Evolutionary conservation across 2,329 filamentous ascomycete genomes (phyloP).

Genomic region (Fusarium clavum): DNA sequence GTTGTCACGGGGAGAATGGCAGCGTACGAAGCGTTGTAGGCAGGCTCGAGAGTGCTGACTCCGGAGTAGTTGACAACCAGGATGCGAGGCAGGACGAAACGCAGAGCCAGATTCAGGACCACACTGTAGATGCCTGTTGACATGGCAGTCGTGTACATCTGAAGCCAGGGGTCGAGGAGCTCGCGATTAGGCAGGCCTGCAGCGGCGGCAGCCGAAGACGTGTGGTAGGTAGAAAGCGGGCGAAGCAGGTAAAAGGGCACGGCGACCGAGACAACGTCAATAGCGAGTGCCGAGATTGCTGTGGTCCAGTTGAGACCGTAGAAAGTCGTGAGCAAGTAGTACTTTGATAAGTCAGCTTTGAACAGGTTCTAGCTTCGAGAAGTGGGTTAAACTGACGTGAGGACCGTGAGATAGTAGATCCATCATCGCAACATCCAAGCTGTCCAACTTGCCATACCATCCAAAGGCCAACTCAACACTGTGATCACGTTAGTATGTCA

Average conservation of each 20-base stretch:
- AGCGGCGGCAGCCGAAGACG: constrained; percentile 56
- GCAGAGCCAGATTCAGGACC: constrained; percentile 75
- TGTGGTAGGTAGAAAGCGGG: constrained; percentile 72
- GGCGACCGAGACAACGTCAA: constrained; percentile 76
- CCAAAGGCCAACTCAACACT: constrained; percentile 76
- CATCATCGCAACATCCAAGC: constrained; percentile 74
- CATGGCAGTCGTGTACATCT: constrained; percentile 73
- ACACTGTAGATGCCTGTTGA: constrained; percentile 80
- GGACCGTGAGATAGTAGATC: constrained; percentile 80
- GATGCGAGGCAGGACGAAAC: constrained; percentile 75
- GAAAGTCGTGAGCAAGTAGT: constrained; percentile 81
- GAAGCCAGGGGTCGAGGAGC: constrained; percentile 73
- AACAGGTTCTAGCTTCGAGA: not conserved
- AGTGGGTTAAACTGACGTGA: constrained; percentile 60
- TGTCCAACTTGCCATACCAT: constrained; percentile 81
- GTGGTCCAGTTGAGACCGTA: constrained; percentile 76
- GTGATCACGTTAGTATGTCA: constrained; percentile 39
- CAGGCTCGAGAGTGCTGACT: constrained; percentile 75
- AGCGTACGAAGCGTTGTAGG: constrained; percentile 71
- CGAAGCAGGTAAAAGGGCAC: constrained; percentile 82
- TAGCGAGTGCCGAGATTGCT: constrained; percentile 69
- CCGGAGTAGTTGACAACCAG: constrained; percentile 82
- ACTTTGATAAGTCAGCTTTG: constrained; percentile 55
- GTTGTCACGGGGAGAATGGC: constrained; percentile 70
- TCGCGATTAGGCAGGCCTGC: constrained; percentile 68